Evolutionary conservation across 2,329 filamentous ascomycete species (phyloP).

Genomic region (Penicillium sp.): DNA sequence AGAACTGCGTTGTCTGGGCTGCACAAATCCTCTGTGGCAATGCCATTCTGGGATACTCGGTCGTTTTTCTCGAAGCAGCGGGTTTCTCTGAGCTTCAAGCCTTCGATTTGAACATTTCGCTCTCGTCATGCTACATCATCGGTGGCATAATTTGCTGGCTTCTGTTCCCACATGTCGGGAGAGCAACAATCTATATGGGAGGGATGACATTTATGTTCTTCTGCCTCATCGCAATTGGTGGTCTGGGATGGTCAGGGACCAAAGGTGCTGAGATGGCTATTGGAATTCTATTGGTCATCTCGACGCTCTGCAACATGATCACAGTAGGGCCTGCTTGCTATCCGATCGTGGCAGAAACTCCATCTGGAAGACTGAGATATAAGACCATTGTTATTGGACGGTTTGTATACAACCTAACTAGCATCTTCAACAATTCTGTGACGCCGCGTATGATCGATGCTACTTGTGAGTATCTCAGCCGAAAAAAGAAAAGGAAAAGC

Average conservation of each 20-base stretch:
- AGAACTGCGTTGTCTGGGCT: constrained; percentile 40
- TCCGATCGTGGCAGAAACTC: constrained; percentile 51
- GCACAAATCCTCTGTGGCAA: constrained; percentile 39
- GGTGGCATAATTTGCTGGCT: constrained; percentile 41
- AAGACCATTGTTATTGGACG: constrained; percentile 46
- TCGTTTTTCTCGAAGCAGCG: constrained; percentile 38
- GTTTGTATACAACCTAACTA: constrained; percentile 63
- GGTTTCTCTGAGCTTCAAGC: constrained; percentile 36
- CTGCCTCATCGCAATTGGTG: constrained; percentile 33
- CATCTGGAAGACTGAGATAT: constrained; percentile 51
- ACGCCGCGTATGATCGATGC: constrained; percentile 92
- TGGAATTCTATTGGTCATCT: constrained; percentile 47
- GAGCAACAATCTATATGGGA: constrained; percentile 40
- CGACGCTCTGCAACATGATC: constrained; percentile 52
- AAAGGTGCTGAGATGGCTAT: constrained; percentile 27
- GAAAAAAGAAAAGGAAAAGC: background rate
- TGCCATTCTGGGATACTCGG: constrained; percentile 34
- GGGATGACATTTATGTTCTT: constrained; percentile 39
- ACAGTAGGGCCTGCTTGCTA: constrained; percentile 54
- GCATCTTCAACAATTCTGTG: constrained; percentile 74
- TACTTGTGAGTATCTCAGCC: constrained; percentile 45
- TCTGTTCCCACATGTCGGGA: constrained; percentile 38
- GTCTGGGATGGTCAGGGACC: constrained; percentile 24
- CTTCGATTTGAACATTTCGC: constrained; percentile 39
- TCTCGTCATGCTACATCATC: constrained; percentile 41